A percentile compares a stretch with the other conserved stretches of the same genome.
These are phyloP conservation scores for Punica granatum DNA, from an alignment of 345 rosid genomes.

Conservation along the genomic window DNA sequence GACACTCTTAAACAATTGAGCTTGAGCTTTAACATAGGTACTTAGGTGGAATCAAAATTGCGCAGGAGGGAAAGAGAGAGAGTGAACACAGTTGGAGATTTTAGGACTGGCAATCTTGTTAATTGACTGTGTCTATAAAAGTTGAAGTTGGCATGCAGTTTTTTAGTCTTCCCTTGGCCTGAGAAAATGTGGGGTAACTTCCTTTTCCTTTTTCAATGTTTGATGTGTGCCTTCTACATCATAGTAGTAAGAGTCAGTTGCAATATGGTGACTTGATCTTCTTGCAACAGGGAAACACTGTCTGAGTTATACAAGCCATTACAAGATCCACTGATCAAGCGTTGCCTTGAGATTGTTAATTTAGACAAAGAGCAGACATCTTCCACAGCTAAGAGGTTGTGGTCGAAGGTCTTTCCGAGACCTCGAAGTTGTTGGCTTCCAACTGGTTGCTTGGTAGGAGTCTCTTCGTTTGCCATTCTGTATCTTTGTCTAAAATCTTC, in stretches of 20 bases:
- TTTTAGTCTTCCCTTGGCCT: neutral
- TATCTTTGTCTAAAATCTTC: neutral
- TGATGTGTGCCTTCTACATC: neutral
- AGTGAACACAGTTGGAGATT: neutral
- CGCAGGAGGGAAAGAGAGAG: neutral
- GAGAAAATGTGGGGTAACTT: neutral
- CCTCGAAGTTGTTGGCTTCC: constrained; percentile 95
- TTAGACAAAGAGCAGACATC: constrained; percentile 27
- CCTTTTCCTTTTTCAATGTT: neutral
- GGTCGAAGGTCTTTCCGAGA: constrained; percentile 79
- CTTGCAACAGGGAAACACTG: constrained; percentile 36
- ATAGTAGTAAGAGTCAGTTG: neutral
- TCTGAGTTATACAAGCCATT: constrained; percentile 68
- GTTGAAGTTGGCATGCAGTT: neutral
- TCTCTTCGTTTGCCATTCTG: neutral
- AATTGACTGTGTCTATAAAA: neutral
- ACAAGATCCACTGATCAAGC: constrained; percentile 62
- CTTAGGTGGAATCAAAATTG: neutral
- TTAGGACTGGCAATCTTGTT: neutral
- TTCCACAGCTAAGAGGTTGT: constrained; percentile 36
- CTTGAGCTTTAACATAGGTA: neutral
- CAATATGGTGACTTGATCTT: no score
- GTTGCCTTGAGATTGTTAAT: constrained; percentile 64
- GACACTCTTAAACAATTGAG: neutral
- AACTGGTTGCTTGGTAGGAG: constrained; percentile 86